These are phyloP conservation scores for Hymenoscyphus fraxineus DNA, from an alignment of 2,329 filamentous ascomycete species.

Conservation along the genomic window DNA sequence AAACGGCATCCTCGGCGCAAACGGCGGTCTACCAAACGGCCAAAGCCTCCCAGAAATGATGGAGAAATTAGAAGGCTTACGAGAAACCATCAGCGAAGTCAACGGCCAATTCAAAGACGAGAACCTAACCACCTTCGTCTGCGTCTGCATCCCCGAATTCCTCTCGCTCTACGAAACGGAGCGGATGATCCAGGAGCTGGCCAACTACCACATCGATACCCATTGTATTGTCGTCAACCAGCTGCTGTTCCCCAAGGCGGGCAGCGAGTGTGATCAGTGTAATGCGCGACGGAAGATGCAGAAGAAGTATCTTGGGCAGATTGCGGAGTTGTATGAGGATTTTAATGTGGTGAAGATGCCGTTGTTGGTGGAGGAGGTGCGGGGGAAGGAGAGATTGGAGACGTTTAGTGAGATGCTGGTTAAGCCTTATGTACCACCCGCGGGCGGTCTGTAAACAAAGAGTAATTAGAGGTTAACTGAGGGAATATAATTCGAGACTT, in stretches of 20 bases:
- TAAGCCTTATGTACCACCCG: constrained; percentile 68
- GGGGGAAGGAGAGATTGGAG: constrained; percentile 90
- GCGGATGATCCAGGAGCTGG: constrained; percentile 98
- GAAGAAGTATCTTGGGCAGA: constrained; percentile 98
- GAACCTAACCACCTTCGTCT: constrained; percentile 92
- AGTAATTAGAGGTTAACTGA: not conserved
- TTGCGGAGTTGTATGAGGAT: constrained; percentile 96
- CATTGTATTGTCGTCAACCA: constrained; percentile 98
- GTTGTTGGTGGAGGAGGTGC: constrained; percentile 87
- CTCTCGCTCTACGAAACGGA: constrained; percentile 96
- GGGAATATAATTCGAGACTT: not conserved
- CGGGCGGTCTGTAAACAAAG: constrained; percentile 32
- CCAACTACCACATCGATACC: constrained; percentile 90
- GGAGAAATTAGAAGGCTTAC: constrained; percentile 88
- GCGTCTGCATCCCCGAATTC: constrained; percentile 98
- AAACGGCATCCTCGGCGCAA: constrained; percentile 77
- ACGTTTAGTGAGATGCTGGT: constrained; percentile 85
- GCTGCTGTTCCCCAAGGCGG: constrained; percentile 83
- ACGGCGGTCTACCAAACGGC: constrained; percentile 74
- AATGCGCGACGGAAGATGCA: constrained; percentile 96
- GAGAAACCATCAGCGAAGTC: constrained; percentile 90
- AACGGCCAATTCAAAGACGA: constrained; percentile 98
- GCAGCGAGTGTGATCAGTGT: constrained; percentile 89
- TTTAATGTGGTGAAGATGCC: constrained; percentile 99
- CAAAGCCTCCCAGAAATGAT: constrained; percentile 89